Evolutionary conservation across 768 basidiomycete genomes (phyloP), one percentile per base, ranked within the genome.

Genomic region (Zangia roseola): DNA sequence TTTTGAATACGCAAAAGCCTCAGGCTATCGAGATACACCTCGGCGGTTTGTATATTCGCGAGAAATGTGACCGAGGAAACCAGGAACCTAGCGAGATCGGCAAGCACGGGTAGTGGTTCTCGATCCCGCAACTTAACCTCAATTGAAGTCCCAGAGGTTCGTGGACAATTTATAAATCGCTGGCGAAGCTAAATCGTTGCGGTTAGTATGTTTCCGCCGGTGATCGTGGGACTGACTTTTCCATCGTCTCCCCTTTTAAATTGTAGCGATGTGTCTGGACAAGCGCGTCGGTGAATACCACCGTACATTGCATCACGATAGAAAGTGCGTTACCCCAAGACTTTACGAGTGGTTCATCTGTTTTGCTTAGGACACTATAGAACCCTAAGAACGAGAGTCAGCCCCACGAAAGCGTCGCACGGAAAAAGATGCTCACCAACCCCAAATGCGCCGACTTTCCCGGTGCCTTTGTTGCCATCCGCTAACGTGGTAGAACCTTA

Each of bases 391-490:
- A 2, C 31, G 17, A 6, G 8, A 3, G 21, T 58, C 30, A 34
- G 19, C 4, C 19, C 24, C 35, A 19, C 25, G 10, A 30, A 46
- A 21, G 16, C 17, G 39, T n/a, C 1, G 10, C 6, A 20, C 1
- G 26, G 37, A n/a, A 1, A 5, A 33, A 45, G 1, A 19, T 13
- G 19, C 56, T 40, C 25, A 49, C 56, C 56, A 5, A 57, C 56
- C 10, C 56, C 56, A 16, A 57, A 57, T 20, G 56, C 56, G 10
- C 56, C 56, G 3, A 57, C 47, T 39, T 58, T 57, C n/a, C 38
- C 25, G 13, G 47, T 43, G 3, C 54, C 14, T 5, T 45, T 25
- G n/a, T 57, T 57, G 2, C 56, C 56, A n/a, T 33, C 24, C 24
- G 56, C 56, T 57, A 6, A 43, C 35, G 8, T 19, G 14, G 7